phyloP scores from a whole-genome alignment of 2,329 filamentous ascomycete species.

The Claviceps digitariae region DNA sequence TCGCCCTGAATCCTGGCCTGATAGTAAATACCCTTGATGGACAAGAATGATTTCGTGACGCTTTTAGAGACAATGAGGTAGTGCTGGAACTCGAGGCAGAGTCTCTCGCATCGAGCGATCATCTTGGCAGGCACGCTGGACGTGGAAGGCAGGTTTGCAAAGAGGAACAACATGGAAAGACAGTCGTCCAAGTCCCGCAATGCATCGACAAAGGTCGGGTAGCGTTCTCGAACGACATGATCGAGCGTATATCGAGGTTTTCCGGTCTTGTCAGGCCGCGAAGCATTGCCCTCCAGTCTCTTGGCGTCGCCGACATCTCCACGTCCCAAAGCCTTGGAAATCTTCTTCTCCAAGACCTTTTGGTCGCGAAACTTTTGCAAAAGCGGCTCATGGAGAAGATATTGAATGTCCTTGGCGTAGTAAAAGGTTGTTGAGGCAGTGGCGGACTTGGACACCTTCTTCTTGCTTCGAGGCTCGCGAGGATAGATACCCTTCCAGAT shows the following conservation, averaged over 20 bases:
- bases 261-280: slow-evolving; percentile 77
- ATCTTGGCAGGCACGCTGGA: slow-evolving; percentile 85
- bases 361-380: slow-evolving; percentile 93
- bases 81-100: slow-evolving; percentile 94
- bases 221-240: slow-evolving; percentile 95
- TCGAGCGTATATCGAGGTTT: slow-evolving; percentile 85
- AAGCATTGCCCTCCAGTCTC: slow-evolving; percentile 74
- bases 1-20: slow-evolving; percentile 95
- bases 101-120: slow-evolving; percentile 82
- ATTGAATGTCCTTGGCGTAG: slow-evolving; percentile 92
- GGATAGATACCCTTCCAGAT: slow-evolving; percentile 99
- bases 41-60: slow-evolving; percentile 89
- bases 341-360: slow-evolving; percentile 95
- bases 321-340: slow-evolving; percentile 77
- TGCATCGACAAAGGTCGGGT: slow-evolving; percentile 92
- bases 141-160: slow-evolving; percentile 89
- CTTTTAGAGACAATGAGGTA: slow-evolving; percentile 89
- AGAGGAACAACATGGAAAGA: slow-evolving; percentile 91
- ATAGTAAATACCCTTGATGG: slow-evolving; percentile 99
- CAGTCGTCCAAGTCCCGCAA: slow-evolving; percentile 92
- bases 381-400: slow-evolving; percentile 90
- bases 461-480: slow-evolving; percentile 89
- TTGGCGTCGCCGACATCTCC: slow-evolving; percentile 83
- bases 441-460: slow-evolving; percentile 86
- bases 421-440: slow-evolving; percentile 88